These are phyloP conservation scores for Chlorophyllum brunneum DNA, from an alignment of 768 basidiomycete genomes.

Conservation along the genomic window DNA sequence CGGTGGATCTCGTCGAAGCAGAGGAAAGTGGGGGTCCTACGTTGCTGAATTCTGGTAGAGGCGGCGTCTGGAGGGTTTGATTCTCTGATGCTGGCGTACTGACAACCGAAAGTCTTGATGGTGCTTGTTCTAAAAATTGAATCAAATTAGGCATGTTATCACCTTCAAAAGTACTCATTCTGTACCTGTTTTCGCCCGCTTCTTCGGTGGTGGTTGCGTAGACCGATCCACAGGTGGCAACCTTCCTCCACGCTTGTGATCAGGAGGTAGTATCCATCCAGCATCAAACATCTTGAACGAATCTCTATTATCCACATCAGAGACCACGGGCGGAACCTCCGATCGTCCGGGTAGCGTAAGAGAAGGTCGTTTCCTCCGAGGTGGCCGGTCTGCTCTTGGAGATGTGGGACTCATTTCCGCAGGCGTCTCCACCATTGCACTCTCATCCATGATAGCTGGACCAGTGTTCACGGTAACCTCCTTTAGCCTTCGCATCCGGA, in stretches of 20 bases:
- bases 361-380: slow-evolving; percentile 26
- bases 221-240: slow-evolving; percentile 34
- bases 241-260: slow-evolving; percentile 63
- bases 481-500: slow-evolving; percentile 22
- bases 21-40: slow-evolving; percentile 13
- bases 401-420: not conserved
- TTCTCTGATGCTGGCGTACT: slow-evolving; percentile 47
- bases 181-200: slow-evolving; percentile 46
- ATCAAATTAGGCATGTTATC: not conserved
- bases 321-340: slow-evolving; percentile 53
- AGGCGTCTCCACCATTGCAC: not conserved
- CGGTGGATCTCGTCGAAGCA: slow-evolving; percentile 17
- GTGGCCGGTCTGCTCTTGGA: slow-evolving; percentile 10
- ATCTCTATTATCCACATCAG: slow-evolving; percentile 65
- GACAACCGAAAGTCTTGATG: slow-evolving; percentile 42
- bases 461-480: not conserved
- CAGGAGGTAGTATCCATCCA: slow-evolving; percentile 85
- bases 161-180: slow-evolving; percentile 14
- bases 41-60: slow-evolving; percentile 17
- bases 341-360: slow-evolving; percentile 21
- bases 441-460: slow-evolving; percentile 36
- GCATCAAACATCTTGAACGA: slow-evolving; percentile 81
- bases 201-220: slow-evolving; percentile 49
- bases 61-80: slow-evolving; percentile 27
- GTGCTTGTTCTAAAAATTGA: slow-evolving; percentile 29